Evolutionary conservation across 495 filamentous ascomycete species (phyloP).

Genomic region (Talaromyces stipitatus): DNA sequence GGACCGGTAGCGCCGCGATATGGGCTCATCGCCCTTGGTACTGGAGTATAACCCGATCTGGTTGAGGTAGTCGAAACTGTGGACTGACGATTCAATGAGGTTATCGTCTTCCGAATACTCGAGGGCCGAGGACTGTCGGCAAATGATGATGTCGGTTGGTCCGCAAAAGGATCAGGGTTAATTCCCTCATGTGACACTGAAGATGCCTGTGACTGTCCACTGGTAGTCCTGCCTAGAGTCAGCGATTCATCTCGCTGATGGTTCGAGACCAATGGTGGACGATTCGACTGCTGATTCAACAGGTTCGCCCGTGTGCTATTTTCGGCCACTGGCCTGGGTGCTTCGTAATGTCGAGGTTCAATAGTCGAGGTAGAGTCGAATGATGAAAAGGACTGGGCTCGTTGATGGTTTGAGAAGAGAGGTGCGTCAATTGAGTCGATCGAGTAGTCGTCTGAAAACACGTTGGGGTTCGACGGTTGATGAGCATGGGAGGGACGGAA

Average conservation of each 20-base stretch:
- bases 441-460: conserved; percentile 48
- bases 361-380: conserved; percentile 13
- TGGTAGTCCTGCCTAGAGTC: not conserved
- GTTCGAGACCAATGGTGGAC: not conserved
- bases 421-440: conserved; percentile 20
- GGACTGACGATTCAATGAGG: conserved; percentile 12
- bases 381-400: conserved; percentile 32
- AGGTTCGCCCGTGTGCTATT: conserved; percentile 1
- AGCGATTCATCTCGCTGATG: not conserved
- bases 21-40: conserved; percentile 41
- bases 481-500: conserved; percentile 24
- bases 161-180: conserved; percentile 35
- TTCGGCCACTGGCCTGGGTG: not conserved
- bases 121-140: conserved; percentile 29
- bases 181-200: conserved; percentile 8
- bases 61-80: conserved; percentile 14
- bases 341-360: not conserved
- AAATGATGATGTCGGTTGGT: conserved; percentile 31
- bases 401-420: conserved; percentile 11
- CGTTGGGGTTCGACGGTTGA: conserved; percentile 35
- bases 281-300: not conserved
- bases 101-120: conserved; percentile 16
- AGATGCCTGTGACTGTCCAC: not conserved
- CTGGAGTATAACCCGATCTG: conserved; percentile 1
- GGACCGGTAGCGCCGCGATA: conserved; percentile 49